Evolutionary conservation across 306 rosid genomes (phyloP).

Genomic region (Medicago ruthenica): DNA sequence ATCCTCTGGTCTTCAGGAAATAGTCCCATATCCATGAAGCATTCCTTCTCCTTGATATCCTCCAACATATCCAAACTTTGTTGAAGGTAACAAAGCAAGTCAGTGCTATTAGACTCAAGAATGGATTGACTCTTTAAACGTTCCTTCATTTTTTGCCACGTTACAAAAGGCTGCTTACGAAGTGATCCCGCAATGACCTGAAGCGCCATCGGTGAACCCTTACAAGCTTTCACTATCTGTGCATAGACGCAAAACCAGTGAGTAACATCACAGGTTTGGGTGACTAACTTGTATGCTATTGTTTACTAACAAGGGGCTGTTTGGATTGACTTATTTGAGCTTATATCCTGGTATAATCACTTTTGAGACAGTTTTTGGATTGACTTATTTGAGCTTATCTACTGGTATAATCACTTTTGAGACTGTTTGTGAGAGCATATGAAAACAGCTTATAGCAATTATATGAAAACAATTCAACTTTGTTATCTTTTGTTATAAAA

Average conservation of each 20-base stretch:
- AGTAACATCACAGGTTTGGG: background rate
- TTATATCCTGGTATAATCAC: no score
- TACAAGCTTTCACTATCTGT: conserved; percentile 65
- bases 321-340: background rate
- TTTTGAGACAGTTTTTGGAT: background rate
- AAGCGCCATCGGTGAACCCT: conserved; percentile 67
- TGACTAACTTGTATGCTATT: conserved; percentile 9
- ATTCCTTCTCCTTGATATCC: conserved; percentile 50
- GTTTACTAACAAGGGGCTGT: background rate
- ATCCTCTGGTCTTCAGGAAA: conserved; percentile 77
- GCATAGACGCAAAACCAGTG: conserved; percentile 9
- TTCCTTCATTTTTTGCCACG: conserved; percentile 53
- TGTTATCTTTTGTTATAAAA: background rate
- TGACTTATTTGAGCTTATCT: background rate
- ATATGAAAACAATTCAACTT: background rate
- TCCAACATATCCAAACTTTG: conserved; percentile 63
- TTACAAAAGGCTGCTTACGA: conserved; percentile 43
- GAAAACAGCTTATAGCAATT: background rate
- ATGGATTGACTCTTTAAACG: conserved; percentile 48
- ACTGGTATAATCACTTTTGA: background rate
- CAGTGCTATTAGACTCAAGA: conserved; percentile 40
- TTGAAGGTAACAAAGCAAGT: conserved; percentile 55
- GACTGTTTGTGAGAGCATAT: background rate
- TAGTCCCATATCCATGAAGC: conserved; percentile 74
- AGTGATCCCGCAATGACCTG: conserved; percentile 61